Evolutionary conservation across 495 filamentous ascomycete species (phyloP).

Genomic region (Astrocystis sublimbata): DNA sequence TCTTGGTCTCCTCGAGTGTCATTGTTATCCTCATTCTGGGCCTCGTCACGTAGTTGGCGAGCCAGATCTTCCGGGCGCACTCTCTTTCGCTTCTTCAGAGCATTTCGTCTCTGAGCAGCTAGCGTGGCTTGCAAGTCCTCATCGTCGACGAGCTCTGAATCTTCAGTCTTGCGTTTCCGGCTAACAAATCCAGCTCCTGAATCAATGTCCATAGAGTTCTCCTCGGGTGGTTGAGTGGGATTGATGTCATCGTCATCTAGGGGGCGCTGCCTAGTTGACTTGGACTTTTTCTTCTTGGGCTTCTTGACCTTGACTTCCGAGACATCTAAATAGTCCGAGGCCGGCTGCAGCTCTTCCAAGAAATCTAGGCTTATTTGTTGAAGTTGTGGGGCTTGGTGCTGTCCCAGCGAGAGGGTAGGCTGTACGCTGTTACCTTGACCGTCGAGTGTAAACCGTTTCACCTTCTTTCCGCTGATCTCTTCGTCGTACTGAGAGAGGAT

Average conservation of each 20-base stretch:
- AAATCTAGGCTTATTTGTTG: constrained; percentile 73
- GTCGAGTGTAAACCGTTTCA: constrained; percentile 84
- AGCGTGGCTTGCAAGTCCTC: constrained; percentile 88
- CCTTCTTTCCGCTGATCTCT: constrained; percentile 89
- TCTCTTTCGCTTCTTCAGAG: constrained; percentile 88
- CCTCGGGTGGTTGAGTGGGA: constrained; percentile 45
- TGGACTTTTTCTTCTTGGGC: constrained; percentile 88
- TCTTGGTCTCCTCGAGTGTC: constrained; percentile 56
- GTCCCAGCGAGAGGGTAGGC: constrained; percentile 56
- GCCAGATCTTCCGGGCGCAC: constrained; percentile 82
- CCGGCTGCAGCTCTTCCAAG: constrained; percentile 47
- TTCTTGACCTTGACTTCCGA: constrained; percentile 88
- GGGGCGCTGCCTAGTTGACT: constrained; percentile 67
- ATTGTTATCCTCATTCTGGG: constrained; percentile 50
- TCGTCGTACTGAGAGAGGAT: constrained; percentile 92
- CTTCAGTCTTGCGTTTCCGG: constrained; percentile 65
- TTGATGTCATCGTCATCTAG: constrained; percentile 77
- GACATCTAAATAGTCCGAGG: constrained; percentile 84
- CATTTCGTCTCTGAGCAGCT: constrained; percentile 73
- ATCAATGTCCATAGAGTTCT: constrained; percentile 78
- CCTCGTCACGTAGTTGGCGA: constrained; percentile 75
- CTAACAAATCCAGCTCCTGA: constrained; percentile 42
- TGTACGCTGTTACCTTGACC: constrained; percentile 68
- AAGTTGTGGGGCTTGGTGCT: constrained; percentile 61
- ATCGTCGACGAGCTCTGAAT: constrained; percentile 80